phyloP scores from a whole-genome alignment of 257 asterid genomes.

The Parsonsia alboflavescens region DNA sequence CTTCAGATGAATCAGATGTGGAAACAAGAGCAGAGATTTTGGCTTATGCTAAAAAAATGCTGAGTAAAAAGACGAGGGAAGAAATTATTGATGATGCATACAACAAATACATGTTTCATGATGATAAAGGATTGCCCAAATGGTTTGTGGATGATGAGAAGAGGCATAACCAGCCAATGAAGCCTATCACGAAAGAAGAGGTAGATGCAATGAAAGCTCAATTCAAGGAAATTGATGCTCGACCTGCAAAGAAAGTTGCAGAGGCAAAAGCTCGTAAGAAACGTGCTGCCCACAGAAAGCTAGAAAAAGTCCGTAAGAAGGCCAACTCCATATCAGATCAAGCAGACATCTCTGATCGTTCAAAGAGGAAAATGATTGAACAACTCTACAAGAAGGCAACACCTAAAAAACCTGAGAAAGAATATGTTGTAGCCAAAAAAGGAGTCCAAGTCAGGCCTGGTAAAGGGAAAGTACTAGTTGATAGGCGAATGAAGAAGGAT shows the following conservation, averaged over 20 bases:
- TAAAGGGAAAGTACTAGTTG: slow-evolving; percentile 87
- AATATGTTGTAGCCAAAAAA: slow-evolving; percentile 88
- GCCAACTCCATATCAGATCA: slow-evolving; percentile 82
- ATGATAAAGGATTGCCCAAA: slow-evolving; percentile 73
- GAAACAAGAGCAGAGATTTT: slow-evolving; percentile 73
- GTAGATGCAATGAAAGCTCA: slow-evolving; percentile 73
- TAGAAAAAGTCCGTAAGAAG: slow-evolving; percentile 79
- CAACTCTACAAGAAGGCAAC: slow-evolving; percentile 69
- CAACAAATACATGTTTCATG: slow-evolving; percentile 80
- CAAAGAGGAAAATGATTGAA: slow-evolving; percentile 81
- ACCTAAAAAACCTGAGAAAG: slow-evolving; percentile 55
- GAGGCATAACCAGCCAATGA: slow-evolving; percentile 59
- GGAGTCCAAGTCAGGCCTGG: slow-evolving; percentile 84
- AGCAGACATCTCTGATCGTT: slow-evolving; percentile 67
- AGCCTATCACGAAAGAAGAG: slow-evolving; percentile 87
- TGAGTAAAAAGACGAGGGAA: slow-evolving; percentile 76
- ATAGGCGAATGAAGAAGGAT: slow-evolving; percentile 84
- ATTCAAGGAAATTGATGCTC: slow-evolving; percentile 77
- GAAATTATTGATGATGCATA: slow-evolving; percentile 81
- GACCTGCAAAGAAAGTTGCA: slow-evolving; percentile 96
- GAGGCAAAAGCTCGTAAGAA: slow-evolving; percentile 90
- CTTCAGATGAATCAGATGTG: slow-evolving; percentile 61
- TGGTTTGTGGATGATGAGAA: slow-evolving; percentile 87
- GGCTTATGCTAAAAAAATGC: slow-evolving; percentile 82
- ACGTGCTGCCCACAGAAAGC: slow-evolving; percentile 51